Percentiles rank a stretch among this genome's conserved stretches.
Evolutionary conservation across 345 rosid genomes (phyloP).

Genomic region (Eucalyptus sp.): DNA sequence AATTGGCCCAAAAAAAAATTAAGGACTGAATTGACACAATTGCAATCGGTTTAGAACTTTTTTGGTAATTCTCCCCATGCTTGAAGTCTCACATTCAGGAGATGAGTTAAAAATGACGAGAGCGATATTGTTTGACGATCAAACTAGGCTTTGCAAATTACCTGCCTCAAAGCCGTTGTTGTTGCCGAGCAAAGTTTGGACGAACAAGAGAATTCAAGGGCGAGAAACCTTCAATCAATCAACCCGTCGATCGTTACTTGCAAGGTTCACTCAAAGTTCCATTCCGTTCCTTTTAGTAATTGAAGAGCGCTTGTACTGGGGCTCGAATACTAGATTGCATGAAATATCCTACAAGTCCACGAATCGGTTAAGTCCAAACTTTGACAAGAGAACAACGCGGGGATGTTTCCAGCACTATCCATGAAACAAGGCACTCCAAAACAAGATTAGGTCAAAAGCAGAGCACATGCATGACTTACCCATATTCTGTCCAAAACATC

Average conservation of each 20-base stretch:
- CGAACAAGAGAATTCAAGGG: not conserved
- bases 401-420: not conserved
- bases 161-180: not conserved
- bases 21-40: no score
- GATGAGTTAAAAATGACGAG: not conserved
- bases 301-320: not conserved
- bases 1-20: no score
- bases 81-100: not conserved
- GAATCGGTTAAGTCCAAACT: not conserved
- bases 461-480: not conserved
- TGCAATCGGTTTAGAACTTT: no score
- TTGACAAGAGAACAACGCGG: not conserved
- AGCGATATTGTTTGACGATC: not conserved
- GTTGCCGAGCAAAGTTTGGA: not conserved
- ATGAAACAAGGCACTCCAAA: not conserved
- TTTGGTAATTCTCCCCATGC: no score
- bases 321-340: not conserved
- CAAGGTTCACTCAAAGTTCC: not conserved
- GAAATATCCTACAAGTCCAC: not conserved
- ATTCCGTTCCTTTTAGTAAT: not conserved
- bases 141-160: not conserved
- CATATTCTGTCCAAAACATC: not conserved
- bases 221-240: not conserved
- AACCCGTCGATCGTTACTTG: not conserved
- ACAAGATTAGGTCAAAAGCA: not conserved